These are phyloP conservation scores for Candida frijolesensis DNA, from an alignment of 1,139 yeast species.

Conservation along the genomic window DNA sequence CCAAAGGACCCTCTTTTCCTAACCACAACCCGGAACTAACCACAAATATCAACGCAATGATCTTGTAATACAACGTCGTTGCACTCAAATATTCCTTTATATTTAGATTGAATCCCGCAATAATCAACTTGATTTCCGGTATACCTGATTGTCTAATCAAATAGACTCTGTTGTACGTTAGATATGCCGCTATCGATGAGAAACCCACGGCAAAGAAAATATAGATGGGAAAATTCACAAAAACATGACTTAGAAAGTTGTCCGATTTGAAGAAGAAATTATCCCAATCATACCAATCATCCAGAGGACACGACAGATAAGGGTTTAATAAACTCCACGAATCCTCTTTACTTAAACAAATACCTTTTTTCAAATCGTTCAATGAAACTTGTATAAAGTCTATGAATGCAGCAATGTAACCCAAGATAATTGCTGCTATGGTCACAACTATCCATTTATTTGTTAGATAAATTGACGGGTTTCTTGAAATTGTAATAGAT, in stretches of 20 bases:
- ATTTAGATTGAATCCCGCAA: slow-evolving; percentile 58
- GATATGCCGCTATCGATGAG: slow-evolving; percentile 31
- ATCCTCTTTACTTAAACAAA: slow-evolving; percentile 40
- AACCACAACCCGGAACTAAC: slow-evolving; percentile 87
- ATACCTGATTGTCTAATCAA: slow-evolving; percentile 66
- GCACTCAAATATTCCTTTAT: slow-evolving; percentile 48
- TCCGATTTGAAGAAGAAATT: slow-evolving; percentile 27
- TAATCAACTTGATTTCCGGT: slow-evolving; percentile 63
- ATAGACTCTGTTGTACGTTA: slow-evolving; percentile 38
- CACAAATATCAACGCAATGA: slow-evolving; percentile 58
- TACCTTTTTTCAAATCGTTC: slow-evolving; percentile 58
- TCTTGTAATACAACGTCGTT: slow-evolving; percentile 50
- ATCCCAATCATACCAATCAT: slow-evolving; percentile 48
- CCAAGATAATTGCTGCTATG: slow-evolving; percentile 56
- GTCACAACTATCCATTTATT: slow-evolving; percentile 64
- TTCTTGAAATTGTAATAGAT: slow-evolving; percentile 19
- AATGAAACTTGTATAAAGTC: slow-evolving; percentile 66
- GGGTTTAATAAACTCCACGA: slow-evolving; percentile 48
- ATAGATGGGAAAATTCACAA: slow-evolving; percentile 44
- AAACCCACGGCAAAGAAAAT: slow-evolving; percentile 29
- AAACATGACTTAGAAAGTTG: slow-evolving; percentile 19
- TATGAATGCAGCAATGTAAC: slow-evolving; percentile 58
- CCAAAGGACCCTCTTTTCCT: slow-evolving; percentile 94
- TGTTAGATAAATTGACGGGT: slow-evolving; percentile 9
- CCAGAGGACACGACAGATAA: slow-evolving; percentile 47